These are phyloP conservation scores for Didymella exigua DNA, from an alignment of 2,329 filamentous ascomycete species.

Conservation along the genomic window DNA sequence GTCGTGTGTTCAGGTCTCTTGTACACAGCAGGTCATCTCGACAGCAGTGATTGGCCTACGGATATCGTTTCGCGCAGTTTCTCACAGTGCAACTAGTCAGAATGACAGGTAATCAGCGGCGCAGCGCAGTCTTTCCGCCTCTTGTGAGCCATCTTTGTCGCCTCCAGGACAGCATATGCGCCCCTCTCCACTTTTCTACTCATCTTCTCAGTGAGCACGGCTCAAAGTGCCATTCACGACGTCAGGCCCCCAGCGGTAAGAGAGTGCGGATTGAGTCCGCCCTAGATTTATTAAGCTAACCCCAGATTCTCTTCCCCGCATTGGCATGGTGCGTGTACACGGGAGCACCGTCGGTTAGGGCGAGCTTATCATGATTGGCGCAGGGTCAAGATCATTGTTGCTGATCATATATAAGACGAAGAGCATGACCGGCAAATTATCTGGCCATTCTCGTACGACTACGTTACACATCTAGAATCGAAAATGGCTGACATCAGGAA, in stretches of 20 bases:
- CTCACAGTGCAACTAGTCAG: background rate
- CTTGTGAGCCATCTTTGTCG: background rate
- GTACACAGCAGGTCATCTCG: background rate
- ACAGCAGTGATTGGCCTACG: background rate
- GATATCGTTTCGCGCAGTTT: background rate
- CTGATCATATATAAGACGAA: background rate
- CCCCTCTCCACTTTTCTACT: background rate
- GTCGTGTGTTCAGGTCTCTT: background rate
- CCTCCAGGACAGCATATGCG: background rate
- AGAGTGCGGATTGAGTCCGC: constrained; percentile 8
- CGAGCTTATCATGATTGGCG: constrained; percentile 3
- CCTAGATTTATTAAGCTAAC: background rate
- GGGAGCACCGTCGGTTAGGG: background rate
- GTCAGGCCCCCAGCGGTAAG: background rate
- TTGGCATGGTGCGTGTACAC: constrained; percentile 8
- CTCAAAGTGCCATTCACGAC: background rate
- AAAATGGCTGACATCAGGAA: constrained; percentile 22
- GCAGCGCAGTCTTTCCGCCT: constrained; percentile 6
- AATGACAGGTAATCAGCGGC: background rate
- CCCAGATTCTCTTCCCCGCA: constrained; percentile 10
- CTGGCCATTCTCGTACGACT: background rate
- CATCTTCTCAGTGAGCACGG: background rate
- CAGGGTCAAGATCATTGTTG: background rate
- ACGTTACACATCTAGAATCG: background rate
- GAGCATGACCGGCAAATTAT: background rate